Percentiles rank a stretch among this genome's conserved stretches.
phyloP scores from a whole-genome alignment of 192 early-diverging fungal species.

The Backusella westeae region DNA sequence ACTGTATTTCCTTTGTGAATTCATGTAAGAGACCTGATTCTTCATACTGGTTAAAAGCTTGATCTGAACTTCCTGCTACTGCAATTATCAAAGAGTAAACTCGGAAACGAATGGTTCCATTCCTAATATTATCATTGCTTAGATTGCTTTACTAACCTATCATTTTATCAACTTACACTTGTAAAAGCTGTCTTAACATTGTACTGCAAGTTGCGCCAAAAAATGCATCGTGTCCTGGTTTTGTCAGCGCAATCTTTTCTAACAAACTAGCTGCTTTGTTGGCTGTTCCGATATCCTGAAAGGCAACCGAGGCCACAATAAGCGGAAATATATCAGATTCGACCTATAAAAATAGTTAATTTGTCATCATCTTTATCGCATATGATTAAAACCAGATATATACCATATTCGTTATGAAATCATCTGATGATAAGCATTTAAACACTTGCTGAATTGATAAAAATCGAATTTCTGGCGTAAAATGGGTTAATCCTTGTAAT shows the following conservation, averaged over 20 bases:
- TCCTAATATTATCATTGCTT: conserved; percentile 9
- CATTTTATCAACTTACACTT: background rate
- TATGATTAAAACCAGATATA: background rate
- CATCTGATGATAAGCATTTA: conserved; percentile 38
- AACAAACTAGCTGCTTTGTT: conserved; percentile 31
- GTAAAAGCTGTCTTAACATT: conserved; percentile 3
- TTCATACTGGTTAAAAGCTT: conserved; percentile 33
- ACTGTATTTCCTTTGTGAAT: conserved; percentile 36
- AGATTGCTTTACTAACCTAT: background rate
- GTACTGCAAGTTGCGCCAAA: conserved; percentile 1
- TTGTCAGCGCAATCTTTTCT: conserved; percentile 20
- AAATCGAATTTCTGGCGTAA: conserved; percentile 37
- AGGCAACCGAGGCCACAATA: conserved; percentile 31
- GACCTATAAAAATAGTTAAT: conserved; percentile 12
- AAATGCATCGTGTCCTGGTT: conserved; percentile 10
- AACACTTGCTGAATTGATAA: conserved; percentile 41
- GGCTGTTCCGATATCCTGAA: conserved; percentile 32
- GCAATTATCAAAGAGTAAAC: conserved; percentile 45
- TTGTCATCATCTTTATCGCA: background rate
- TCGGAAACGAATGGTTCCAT: conserved; percentile 44
- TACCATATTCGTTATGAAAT: conserved; percentile 32
- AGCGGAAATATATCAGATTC: conserved; percentile 32
- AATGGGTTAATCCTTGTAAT: conserved; percentile 30
- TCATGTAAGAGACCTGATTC: conserved; percentile 30
- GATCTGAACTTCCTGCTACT: conserved; percentile 36